Conservation (phyloP, 805 yeast genomes). For the Nakazawaea wyomingensis region DNA sequence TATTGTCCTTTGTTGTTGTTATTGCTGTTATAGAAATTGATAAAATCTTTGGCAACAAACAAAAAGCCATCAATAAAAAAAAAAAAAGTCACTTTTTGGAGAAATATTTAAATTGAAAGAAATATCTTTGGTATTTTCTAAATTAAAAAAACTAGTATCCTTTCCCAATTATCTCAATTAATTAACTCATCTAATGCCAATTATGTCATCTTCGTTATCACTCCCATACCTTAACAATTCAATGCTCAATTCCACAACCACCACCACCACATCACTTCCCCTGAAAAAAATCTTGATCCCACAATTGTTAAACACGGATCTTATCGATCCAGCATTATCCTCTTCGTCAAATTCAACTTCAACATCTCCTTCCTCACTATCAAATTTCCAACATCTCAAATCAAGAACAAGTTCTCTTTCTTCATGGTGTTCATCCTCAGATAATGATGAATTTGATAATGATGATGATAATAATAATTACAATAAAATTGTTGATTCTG, state of each 20-base stretch:
- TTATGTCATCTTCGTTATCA: background rate
- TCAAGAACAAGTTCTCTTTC: background rate
- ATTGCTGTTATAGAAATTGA: too few relatives aligned
- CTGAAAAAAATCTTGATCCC: background rate
- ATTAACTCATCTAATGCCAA: background rate
- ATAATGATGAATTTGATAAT: background rate
- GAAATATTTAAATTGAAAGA: too few relatives aligned
- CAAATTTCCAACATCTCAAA: too few relatives aligned
- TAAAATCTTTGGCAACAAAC: too few relatives aligned
- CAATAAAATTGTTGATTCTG: too few relatives aligned
- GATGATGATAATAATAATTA: too few relatives aligned
- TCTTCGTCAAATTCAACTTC: background rate
- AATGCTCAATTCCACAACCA: background rate
- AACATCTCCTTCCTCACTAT: background rate
- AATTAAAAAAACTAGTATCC: background rate
- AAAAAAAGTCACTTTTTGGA: too few relatives aligned
- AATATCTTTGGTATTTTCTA: too few relatives aligned
- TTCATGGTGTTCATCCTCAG: background rate
- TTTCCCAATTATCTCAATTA: too few relatives aligned
- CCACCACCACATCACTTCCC: background rate
- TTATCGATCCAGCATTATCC: background rate
- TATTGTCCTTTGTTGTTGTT: too few relatives aligned
- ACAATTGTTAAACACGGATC: background rate
- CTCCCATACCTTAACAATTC: background rate
- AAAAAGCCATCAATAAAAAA: too few relatives aligned